Evolutionary conservation across 805 yeast genomes (phyloP).

Genomic region (Ogataea paradorogensis): DNA sequence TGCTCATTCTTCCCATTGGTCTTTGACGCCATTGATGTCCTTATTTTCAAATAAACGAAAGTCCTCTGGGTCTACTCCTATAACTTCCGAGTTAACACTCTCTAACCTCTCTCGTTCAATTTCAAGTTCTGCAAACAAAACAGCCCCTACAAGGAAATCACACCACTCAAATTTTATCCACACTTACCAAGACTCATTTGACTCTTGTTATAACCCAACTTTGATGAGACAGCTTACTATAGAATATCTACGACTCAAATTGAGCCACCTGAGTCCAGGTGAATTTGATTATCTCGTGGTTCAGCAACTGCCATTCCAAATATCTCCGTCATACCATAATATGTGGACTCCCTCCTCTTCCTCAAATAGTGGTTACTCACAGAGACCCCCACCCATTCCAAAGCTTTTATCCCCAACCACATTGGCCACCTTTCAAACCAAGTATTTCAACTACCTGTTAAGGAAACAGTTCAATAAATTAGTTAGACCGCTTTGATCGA

Average conservation of each 20-base stretch:
- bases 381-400: slow-evolving; percentile 9
- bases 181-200: slow-evolving; percentile 2
- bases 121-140: neutral
- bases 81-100: neutral
- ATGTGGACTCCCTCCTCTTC: neutral
- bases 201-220: slow-evolving; percentile 6
- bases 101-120: neutral
- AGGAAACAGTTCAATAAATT: slow-evolving; percentile 2
- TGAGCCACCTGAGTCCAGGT: slow-evolving; percentile 5
- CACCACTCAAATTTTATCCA: slow-evolving; percentile 1
- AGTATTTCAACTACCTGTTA: slow-evolving; percentile 11
- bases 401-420: slow-evolving; percentile 9
- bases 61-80: neutral
- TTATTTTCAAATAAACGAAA: neutral
- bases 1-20: neutral
- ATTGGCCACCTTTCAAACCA: slow-evolving; percentile 14
- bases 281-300: slow-evolving; percentile 11
- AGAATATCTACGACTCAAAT: slow-evolving; percentile 8
- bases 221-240: slow-evolving; percentile 8
- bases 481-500: slow-evolving; percentile 2
- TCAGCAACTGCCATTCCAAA: slow-evolving; percentile 13
- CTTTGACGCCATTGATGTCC: neutral
- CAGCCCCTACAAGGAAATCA: neutral
- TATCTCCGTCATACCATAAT: slow-evolving; percentile 9
- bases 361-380: neutral